Evolutionary conservation across 2,329 filamentous ascomycete genomes (phyloP), one percentile per base, ranked within the genome.

Genomic region (Apiospora malaysiana): DNA sequence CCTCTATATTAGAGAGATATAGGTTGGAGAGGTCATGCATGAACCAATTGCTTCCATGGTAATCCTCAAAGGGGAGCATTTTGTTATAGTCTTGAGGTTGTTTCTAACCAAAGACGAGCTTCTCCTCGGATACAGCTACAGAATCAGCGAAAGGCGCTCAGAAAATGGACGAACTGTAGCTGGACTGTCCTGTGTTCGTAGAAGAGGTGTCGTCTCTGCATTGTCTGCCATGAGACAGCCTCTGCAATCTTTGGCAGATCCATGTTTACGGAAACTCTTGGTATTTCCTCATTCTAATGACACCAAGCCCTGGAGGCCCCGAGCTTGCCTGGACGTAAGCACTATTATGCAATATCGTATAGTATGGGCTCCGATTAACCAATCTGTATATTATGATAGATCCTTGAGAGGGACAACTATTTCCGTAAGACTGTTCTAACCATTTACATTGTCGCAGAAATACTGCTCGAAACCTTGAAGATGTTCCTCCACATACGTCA

Each of bases 381-480:
- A 59, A 59, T 37, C 27, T 59, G 18, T 37, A 10, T 59, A 40
- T 9, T 32, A 6, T 27, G 8, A 56, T 56, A 59, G 6, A 59
- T n/a, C n/a, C 16, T 6, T 59, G 4, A 59, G 37, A 40, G 27
- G 27, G 27, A 59, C 2, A n/a, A 59, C 27, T 59, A 12, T 40
- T 37, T 37, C 51, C n/a, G 37, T 40, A 37, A 37, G n/a, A 59
- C 27, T 40, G n/a, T 59, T 37, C 27, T 40, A 59, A 40, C n/a
- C 8, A 59, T 59, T 32, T 59, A 21, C 27, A 40, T 59, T 40
- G 7, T 59, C 7, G 8, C 27, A 59, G 27, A 59, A 59, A 59
- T 59, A 59, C 18, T 37, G 27, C 51, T 59, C 27, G 27, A 59
- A 59, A 40, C 51, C 51, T 59, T 59, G 18, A 59, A 59, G 27